phyloP scores from a whole-genome alignment of 2,329 filamentous ascomycete genomes.

The Lachnellula cervina region DNA sequence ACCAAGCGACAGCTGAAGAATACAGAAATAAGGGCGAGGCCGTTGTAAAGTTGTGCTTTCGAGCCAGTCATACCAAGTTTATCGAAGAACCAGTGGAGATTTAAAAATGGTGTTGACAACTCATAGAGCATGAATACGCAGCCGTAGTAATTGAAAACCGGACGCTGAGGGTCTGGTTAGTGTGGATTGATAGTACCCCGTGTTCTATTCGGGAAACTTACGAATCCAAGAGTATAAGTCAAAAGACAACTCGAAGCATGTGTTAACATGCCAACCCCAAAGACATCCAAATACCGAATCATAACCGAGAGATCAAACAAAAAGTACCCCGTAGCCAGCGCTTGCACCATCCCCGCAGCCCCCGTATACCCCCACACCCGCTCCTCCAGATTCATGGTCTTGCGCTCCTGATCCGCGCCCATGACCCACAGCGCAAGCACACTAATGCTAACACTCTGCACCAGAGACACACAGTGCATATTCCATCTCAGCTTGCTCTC shows the following conservation, averaged over 20 bases:
- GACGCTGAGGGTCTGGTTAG: slow-evolving; percentile 47
- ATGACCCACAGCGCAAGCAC: slow-evolving; percentile 67
- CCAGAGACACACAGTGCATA: slow-evolving; percentile 73
- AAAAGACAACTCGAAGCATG: slow-evolving; percentile 57
- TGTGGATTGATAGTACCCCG: no score
- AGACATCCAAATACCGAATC: slow-evolving; percentile 59
- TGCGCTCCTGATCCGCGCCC: slow-evolving; percentile 58
- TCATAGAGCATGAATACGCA: slow-evolving; percentile 79
- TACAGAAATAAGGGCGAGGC: slow-evolving; percentile 61
- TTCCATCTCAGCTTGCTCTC: slow-evolving; percentile 72
- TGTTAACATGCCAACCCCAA: slow-evolving; percentile 61
- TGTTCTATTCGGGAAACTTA: slow-evolving; percentile 42
- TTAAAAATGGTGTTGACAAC: slow-evolving; percentile 76
- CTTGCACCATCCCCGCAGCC: slow-evolving; percentile 65
- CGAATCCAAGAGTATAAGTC: slow-evolving; percentile 75
- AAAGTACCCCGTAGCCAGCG: slow-evolving; percentile 73
- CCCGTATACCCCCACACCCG: slow-evolving; percentile 74
- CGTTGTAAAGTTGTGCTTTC: slow-evolving; percentile 70
- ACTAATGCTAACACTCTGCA: slow-evolving; percentile 69
- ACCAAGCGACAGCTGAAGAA: slow-evolving; percentile 75
- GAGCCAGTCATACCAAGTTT: slow-evolving; percentile 75
- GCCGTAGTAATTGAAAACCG: slow-evolving; percentile 78
- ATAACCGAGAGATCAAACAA: slow-evolving; percentile 72
- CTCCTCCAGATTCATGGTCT: slow-evolving; percentile 58
- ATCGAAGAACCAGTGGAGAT: slow-evolving; percentile 87